Base-by-base conservation (phyloP, 2,329 filamentous ascomycete species). In the Beauveria medogensis region DNA sequence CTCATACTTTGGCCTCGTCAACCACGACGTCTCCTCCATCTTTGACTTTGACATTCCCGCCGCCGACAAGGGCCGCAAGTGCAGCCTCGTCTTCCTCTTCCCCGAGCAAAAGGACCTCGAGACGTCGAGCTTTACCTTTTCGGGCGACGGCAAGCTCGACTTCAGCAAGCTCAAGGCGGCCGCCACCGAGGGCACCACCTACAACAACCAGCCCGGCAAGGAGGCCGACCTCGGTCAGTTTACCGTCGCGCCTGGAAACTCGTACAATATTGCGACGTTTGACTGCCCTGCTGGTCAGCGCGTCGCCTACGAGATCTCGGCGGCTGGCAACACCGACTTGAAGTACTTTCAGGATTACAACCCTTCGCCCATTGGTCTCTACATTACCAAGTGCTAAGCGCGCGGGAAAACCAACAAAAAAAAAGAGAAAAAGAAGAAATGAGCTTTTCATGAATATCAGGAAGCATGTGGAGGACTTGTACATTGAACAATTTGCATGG, bases 11-110 rank as follows among this genome's bases (percentile, higher is more conserved):
- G 85, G 84, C 58, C 78, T 79, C 12, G 75, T 87, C 43, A 81
- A 80, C 14, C 71, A 76, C 20, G 77, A 74, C 60, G 71, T 82
- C 54, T 82, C 81, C 10, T 80, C 81, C 14, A 80, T 89, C 68
- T 89, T 87, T 80, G 88, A 88, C 75, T 90, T 90, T 73, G 84
- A 88, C 68, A 82, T 90, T 48, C 82, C 82, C 1, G 64, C 71
- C 4, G 71, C 73, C 5, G 78, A 83, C 66, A 66, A 75, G 9
- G 83, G 82, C 65, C 82, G 83, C 73, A 82, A 74, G 7, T 90
- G 87, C 75, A 81, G 78, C 60, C 75, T 89, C 9, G 75, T 85
- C 61, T 90, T 90, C 80, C 75, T 88, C 50, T 82, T 89, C 73
- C 87, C 87, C 12, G 71, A 64, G 59, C 64, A 82, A 63, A 67